Conservation (phyloP, 495 filamentous ascomycete species). For the Aspergillus ostianus region DNA sequence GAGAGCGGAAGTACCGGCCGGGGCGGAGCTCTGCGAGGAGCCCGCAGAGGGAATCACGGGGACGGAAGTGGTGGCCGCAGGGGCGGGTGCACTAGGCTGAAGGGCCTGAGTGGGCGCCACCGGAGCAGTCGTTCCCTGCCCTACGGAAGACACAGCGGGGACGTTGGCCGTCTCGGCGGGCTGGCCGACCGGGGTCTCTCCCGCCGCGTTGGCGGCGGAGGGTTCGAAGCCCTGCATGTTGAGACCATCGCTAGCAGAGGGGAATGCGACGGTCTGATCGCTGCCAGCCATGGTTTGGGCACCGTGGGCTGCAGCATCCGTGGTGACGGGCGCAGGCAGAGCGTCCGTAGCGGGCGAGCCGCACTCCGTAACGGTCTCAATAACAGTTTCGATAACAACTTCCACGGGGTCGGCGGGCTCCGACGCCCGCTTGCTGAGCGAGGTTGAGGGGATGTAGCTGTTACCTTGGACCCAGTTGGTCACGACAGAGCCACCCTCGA, state of each 20-base stretch:
- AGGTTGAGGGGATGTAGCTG: slow-evolving; percentile 51
- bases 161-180: background rate
- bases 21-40: background rate
- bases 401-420: slow-evolving; percentile 12
- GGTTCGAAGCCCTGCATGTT: background rate
- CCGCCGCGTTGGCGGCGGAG: background rate
- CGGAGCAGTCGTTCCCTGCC: background rate
- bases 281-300: background rate
- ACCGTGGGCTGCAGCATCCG: slow-evolving; percentile 2
- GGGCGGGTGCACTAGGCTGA: background rate
- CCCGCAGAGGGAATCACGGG: background rate
- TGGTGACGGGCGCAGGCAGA: background rate
- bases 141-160: background rate
- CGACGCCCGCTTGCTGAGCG: slow-evolving; percentile 28
- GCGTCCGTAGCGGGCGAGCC: slow-evolving; percentile 2
- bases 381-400: background rate
- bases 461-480: slow-evolving; percentile 73
- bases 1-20: slow-evolving; percentile 4
- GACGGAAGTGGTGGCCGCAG: background rate
- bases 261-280: background rate
- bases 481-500: slow-evolving; percentile 70
- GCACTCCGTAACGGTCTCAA: slow-evolving; percentile 1
- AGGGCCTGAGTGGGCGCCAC: background rate
- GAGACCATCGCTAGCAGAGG: background rate
- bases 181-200: background rate